These are phyloP conservation scores for Santalum album DNA, from an alignment of 164 flowering plant species.

Conservation along the genomic window DNA sequence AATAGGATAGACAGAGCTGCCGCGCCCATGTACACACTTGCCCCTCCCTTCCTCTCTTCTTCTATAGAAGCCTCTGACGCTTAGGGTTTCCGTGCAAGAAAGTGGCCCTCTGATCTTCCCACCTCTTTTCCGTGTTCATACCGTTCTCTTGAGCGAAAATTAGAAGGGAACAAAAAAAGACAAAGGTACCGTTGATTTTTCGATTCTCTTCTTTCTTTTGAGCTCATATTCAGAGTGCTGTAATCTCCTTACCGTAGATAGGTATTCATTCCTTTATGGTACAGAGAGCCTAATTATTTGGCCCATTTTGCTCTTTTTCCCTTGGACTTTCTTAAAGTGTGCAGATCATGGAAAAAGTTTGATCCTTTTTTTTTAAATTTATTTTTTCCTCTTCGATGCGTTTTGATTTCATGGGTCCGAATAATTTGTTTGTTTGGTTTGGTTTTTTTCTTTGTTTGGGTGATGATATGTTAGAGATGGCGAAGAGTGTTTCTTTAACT, in stretches of 20 bases:
- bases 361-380: not conserved
- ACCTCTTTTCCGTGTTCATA: not conserved
- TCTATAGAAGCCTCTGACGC: not conserved
- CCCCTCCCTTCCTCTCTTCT: conserved; percentile 1
- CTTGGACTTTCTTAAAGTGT: too few species aligned
- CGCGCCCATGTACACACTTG: conserved; percentile 5
- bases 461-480: not conserved
- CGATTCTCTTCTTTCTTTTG: not conserved
- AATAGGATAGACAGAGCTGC: not conserved
- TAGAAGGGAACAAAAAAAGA: too few species aligned
- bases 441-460: not conserved
- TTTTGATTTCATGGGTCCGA: not conserved
- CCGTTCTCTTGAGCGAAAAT: not conserved
- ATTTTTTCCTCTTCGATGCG: too few species aligned
- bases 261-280: too few species aligned
- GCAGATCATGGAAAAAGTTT: not conserved
- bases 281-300: too few species aligned
- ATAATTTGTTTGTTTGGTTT: not conserved
- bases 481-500: not conserved
- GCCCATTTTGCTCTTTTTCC: too few species aligned
- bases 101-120: not conserved
- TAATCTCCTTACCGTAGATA: not conserved
- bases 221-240: not conserved
- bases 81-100: not conserved
- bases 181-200: not conserved